phyloP scores from a whole-genome alignment of 2,329 filamentous ascomycete genomes.

The Clonostachys solani region DNA sequence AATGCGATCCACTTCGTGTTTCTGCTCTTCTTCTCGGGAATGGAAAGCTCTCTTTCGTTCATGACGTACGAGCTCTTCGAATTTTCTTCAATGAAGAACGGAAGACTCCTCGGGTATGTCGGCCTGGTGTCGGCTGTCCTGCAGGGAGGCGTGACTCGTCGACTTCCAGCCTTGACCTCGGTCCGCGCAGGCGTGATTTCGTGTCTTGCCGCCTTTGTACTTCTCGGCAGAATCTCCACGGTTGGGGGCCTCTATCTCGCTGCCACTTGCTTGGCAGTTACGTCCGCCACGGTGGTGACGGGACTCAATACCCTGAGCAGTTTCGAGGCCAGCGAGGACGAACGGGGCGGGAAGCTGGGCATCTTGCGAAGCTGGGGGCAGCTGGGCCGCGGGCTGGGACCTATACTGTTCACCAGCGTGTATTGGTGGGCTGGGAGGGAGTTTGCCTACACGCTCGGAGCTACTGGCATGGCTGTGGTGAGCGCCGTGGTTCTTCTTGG shows the following conservation, averaged over 20 bases:
- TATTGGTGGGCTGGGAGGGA: conserved; percentile 98
- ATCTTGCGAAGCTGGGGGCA: conserved; percentile 80
- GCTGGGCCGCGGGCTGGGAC: conserved; percentile 80
- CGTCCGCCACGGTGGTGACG: conserved; percentile 91
- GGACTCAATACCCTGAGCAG: conserved; percentile 88
- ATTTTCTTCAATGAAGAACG: conserved; percentile 76
- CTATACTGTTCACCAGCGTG: conserved; percentile 85
- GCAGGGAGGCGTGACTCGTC: conserved; percentile 86
- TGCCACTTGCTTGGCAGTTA: conserved; percentile 80
- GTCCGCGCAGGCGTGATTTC: conserved; percentile 76
- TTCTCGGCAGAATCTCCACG: conserved; percentile 67
- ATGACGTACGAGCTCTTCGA: conserved; percentile 94
- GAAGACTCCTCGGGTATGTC: conserved; percentile 82
- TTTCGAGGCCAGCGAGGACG: conserved; percentile 76
- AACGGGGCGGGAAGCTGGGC: conserved; percentile 83
- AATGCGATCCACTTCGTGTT: conserved; percentile 87
- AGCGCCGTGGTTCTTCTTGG: conserved; percentile 65
- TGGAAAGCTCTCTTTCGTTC: conserved; percentile 97
- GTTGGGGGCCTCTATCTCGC: conserved; percentile 73
- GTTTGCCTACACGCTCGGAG: conserved; percentile 77
- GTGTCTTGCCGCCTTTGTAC: conserved; percentile 74
- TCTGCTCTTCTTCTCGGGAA: conserved; percentile 93
- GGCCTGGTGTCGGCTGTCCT: conserved; percentile 88
- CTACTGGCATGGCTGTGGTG: conserved; percentile 74
- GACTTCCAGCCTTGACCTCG: conserved; percentile 74